Evolutionary conservation across 139 green algal species (phyloP).

Genomic region (Chloropicon primus): DNA sequence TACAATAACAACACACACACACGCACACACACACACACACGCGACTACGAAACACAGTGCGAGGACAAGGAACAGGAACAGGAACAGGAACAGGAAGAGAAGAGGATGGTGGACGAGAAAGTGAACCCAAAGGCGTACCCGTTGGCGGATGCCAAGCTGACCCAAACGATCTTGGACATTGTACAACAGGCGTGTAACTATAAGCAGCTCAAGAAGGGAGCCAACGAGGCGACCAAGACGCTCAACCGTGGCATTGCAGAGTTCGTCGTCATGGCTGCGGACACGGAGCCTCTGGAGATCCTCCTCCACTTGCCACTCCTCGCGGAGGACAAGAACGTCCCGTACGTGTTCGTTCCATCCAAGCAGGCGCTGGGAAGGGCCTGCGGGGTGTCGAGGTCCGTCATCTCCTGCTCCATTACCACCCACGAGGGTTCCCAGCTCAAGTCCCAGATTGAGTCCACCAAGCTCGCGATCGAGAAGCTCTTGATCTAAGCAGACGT

Average conservation of each 20-base stretch:
- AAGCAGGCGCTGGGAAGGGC: constrained; percentile 88
- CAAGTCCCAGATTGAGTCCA: constrained; percentile 61
- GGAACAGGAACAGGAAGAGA: background rate
- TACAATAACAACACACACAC: too few species aligned
- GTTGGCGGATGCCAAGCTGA: constrained; percentile 74
- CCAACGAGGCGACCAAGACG: constrained; percentile 81
- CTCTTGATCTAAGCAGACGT: constrained; percentile 53
- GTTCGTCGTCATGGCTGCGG: constrained; percentile 95
- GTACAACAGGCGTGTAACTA: constrained; percentile 97
- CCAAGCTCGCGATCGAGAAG: constrained; percentile 40
- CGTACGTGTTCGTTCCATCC: constrained; percentile 96
- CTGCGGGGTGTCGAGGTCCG: constrained; percentile 85
- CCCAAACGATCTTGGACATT: constrained; percentile 97
- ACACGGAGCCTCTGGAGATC: constrained; percentile 98
- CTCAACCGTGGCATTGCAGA: constrained; percentile 78
- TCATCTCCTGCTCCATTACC: constrained; percentile 87
- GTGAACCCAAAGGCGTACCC: constrained; percentile 99
- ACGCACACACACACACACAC: too few species aligned
- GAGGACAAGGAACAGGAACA: background rate
- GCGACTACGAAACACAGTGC: too few species aligned
- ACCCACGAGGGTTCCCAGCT: constrained; percentile 96
- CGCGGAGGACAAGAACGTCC: constrained; percentile 99
- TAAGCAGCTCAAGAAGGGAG: constrained; percentile 99
- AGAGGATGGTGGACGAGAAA: constrained; percentile 46
- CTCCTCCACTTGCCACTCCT: constrained; percentile 96